These are phyloP conservation scores for Aegle marmelos DNA, from an alignment of 345 rosid genomes.

Conservation along the genomic window DNA sequence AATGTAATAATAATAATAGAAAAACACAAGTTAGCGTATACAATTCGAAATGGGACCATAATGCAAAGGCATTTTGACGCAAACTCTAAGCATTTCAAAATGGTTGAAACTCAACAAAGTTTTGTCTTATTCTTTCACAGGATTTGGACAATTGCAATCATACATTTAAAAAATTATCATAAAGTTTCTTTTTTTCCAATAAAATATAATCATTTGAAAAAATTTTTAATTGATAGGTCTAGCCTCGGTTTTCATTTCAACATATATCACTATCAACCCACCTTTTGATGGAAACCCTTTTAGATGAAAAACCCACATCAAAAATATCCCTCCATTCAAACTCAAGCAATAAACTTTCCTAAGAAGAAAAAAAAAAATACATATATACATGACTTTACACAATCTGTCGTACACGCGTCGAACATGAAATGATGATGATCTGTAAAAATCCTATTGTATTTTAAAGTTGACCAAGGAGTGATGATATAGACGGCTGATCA, in stretches of 20 bases:
- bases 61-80: constrained; percentile 17
- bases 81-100: constrained; percentile 21
- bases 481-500: constrained; percentile 17
- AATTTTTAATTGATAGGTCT: constrained; percentile 18
- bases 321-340: constrained; percentile 24
- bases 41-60: constrained; percentile 19
- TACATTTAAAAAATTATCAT: neutral
- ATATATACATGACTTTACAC: neutral
- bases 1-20: neutral
- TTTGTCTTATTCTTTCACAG: constrained; percentile 26
- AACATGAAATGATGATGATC: neutral
- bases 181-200: neutral
- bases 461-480: constrained; percentile 27
- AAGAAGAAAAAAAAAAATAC: neutral
- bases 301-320: constrained; percentile 39
- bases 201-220: neutral
- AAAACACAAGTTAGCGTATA: constrained; percentile 8
- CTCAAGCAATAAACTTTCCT: constrained; percentile 23
- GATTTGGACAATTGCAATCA: constrained; percentile 36
- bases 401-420: constrained; percentile 15
- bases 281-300: constrained; percentile 40
- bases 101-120: constrained; percentile 22
- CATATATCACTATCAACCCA: constrained; percentile 44
- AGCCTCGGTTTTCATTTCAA: constrained; percentile 45
- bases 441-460: neutral